Evolutionary conservation across 345 rosid species (phyloP).

Genomic region (Citrus glauca): DNA sequence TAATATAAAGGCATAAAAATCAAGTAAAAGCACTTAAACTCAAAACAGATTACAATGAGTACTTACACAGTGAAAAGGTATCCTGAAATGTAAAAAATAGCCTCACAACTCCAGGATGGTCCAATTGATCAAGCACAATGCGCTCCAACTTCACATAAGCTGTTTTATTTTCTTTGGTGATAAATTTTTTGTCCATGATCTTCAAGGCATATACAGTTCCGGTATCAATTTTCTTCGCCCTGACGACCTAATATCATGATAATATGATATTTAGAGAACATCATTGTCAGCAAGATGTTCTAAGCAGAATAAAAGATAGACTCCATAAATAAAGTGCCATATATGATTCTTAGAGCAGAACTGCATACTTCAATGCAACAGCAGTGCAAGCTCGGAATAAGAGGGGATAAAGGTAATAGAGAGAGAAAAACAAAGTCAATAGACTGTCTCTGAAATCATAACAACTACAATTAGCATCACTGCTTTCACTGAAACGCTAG

Average conservation of each 20-base stretch:
- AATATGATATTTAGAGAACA: slow-evolving; percentile 16
- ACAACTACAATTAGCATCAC: background rate
- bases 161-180: slow-evolving; percentile 96
- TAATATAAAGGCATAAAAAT: background rate
- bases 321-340: background rate
- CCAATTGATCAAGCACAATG: slow-evolving; percentile 93
- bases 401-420: background rate
- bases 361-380: background rate
- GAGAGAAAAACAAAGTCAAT: background rate
- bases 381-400: background rate
- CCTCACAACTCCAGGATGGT: slow-evolving; percentile 90
- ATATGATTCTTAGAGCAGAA: background rate
- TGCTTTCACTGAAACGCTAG: background rate
- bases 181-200: slow-evolving; percentile 98
- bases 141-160: slow-evolving; percentile 95
- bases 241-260: slow-evolving; percentile 63
- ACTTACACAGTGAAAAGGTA: slow-evolving; percentile 79
- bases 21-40: background rate
- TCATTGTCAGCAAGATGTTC: slow-evolving; percentile 2
- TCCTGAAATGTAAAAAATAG: slow-evolving; percentile 95
- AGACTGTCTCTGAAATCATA: background rate
- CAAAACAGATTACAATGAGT: slow-evolving; percentile 14
- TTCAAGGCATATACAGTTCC: slow-evolving; percentile 88
- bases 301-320: background rate
- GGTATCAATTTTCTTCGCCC: slow-evolving; percentile 90